Base-by-base conservation (phyloP, 2,329 filamentous ascomycete genomes). In the Juglanconis oblonga region DNA sequence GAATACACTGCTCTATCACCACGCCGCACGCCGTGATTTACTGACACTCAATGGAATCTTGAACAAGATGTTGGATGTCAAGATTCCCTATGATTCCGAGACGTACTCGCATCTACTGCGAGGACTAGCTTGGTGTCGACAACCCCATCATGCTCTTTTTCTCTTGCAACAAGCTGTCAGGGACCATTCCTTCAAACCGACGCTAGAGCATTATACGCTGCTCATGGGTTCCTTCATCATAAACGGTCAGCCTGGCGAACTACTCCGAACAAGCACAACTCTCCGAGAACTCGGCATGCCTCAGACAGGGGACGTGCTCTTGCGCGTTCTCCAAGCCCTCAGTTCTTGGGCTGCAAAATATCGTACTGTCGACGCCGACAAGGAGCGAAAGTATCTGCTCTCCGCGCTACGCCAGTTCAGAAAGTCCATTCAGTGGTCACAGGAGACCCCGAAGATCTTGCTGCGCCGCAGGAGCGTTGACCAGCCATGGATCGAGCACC, bases 1-100 rank as follows among this genome's bases (percentile, higher is more conserved):
- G 90, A 97, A 97, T 69, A 80, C 85, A 56, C 75, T 97, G 36
- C 77, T 97, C 4, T 80, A 82, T 58, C 84, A 88, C 62, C 82
- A 92, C 70, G 90, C 90, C 6, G 76, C 84, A 58, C 80, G 83
- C 6, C 83, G 88, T 58, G 77, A 81, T 55, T 70, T 85, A 6
- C 70, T 69, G n/a, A 74, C 74, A 52, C 75, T 83, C 56, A 80
- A 84, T 66, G 75, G 73, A 4, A 59, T 84, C 6, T 73, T 85
- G 29, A 71, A 74, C 40, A 62, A 68, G 40, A 87, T 87, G 84
- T 77, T 75, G 29, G 70, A 75, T 11, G 70, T 73, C 44, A 68
- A 73, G 0, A 68, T 86, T 11, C 68, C 76, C 9, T 84, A 81
- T 74, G 73, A 84, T 62, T 67, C 74, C 6, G 72, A 75, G 51